These are phyloP conservation scores for Lachnellula suecica DNA, from an alignment of 2,329 filamentous ascomycete genomes.

Conservation along the genomic window DNA sequence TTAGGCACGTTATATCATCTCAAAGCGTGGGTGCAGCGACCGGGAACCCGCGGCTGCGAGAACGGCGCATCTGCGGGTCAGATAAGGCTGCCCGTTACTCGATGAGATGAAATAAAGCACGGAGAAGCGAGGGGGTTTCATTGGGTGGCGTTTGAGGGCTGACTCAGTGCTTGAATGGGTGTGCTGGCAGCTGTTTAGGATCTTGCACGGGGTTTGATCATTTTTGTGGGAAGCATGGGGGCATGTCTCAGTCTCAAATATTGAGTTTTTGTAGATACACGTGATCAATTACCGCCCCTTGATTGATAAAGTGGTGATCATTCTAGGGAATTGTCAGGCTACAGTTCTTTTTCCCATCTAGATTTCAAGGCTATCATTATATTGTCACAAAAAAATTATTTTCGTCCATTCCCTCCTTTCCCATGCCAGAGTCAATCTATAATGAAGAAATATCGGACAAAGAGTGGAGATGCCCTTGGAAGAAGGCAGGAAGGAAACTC, in stretches of 20 bases:
- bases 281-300: no score
- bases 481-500: not conserved
- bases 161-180: no score
- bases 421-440: constrained; percentile 3
- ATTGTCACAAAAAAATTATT: not conserved
- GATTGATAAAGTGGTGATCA: no score
- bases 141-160: not conserved
- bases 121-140: not conserved
- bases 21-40: not conserved
- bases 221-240: no score
- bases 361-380: no score
- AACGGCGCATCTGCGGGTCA: not conserved
- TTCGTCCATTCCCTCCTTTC: constrained; percentile 2
- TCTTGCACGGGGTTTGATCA: no score
- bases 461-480: constrained; percentile 15
- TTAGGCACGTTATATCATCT: not conserved
- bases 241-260: no score
- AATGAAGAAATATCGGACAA: constrained; percentile 4
- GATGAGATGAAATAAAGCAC: not conserved
- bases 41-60: not conserved
- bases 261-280: no score
- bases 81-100: not conserved
- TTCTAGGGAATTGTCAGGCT: no score
- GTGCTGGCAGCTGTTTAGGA: no score
- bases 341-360: no score